A percentile compares a stretch with the other conserved stretches of the same genome.
Evolutionary conservation across 2,329 filamentous ascomycete genomes (phyloP).

Genomic region (Aureobasidium sp.): DNA sequence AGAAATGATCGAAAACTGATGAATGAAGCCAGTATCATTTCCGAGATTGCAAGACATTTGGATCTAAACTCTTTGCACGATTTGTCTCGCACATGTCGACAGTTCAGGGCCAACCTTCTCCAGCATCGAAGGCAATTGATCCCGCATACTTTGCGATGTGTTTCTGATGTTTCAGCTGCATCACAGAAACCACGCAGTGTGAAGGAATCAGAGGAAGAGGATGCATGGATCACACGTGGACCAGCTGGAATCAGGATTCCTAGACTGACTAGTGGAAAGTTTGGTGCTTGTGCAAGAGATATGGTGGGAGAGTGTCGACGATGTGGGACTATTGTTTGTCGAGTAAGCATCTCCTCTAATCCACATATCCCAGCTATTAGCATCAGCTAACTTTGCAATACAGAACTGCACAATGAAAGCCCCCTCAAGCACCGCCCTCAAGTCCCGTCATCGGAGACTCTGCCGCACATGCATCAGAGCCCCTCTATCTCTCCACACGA

Average conservation of each 20-base stretch:
- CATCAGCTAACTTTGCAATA: too few relatives aligned
- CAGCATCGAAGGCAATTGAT: constrained; percentile 70
- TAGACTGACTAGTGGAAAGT: constrained; percentile 53
- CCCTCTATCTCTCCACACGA: constrained; percentile 44
- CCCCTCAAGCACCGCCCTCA: constrained; percentile 57
- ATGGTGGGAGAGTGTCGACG: constrained; percentile 76
- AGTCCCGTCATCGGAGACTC: constrained; percentile 70
- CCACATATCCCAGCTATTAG: too few relatives aligned
- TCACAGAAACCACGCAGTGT: too few relatives aligned
- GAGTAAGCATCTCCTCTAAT: too few relatives aligned
- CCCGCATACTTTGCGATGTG: constrained; percentile 68
- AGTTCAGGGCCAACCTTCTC: constrained; percentile 67
- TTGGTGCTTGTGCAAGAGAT: constrained; percentile 74
- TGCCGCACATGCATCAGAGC: constrained; percentile 67
- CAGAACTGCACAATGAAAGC: constrained; percentile 90
- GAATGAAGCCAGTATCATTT: constrained; percentile 53
- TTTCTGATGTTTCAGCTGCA: constrained; percentile 55
- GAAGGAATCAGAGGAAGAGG: constrained; percentile 15
- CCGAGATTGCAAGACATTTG: constrained; percentile 64
- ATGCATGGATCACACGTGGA: constrained; percentile 20
- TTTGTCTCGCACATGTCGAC: constrained; percentile 72
- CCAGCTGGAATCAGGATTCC: constrained; percentile 23
- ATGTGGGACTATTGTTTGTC: constrained; percentile 69
- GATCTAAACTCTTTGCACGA: constrained; percentile 83
- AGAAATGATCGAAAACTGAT: too few relatives aligned